Evolutionary conservation across 2,329 filamentous ascomycete species (phyloP).

Genomic region (Aspergillus uvarum): DNA sequence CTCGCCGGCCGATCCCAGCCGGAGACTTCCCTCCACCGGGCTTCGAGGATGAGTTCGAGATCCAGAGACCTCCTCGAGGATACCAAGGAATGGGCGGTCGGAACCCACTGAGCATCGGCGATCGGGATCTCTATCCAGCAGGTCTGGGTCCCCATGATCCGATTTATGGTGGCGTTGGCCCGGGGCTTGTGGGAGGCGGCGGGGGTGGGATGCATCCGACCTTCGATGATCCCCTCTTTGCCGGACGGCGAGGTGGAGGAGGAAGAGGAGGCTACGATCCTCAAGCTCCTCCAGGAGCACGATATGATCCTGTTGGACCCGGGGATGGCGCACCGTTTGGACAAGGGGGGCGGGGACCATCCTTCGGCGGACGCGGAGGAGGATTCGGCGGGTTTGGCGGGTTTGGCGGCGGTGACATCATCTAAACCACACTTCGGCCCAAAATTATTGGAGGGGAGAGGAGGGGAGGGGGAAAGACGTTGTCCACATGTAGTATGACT

Average conservation of each 20-base stretch:
- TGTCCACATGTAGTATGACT: neutral
- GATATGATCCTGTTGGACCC: constrained; percentile 84
- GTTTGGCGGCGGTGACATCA: constrained; percentile 44
- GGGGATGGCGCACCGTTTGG: constrained; percentile 54
- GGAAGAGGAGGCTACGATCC: constrained; percentile 60
- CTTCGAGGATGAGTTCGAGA: constrained; percentile 90
- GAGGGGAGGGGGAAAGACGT: constrained; percentile 1
- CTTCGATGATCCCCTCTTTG: constrained; percentile 86
- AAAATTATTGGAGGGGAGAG: neutral
- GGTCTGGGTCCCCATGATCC: constrained; percentile 85
- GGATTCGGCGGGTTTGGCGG: constrained; percentile 55
- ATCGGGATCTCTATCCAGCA: constrained; percentile 83
- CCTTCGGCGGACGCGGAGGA: constrained; percentile 34
- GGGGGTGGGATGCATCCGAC: constrained; percentile 95
- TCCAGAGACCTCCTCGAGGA: constrained; percentile 66
- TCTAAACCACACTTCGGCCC: constrained; percentile 27
- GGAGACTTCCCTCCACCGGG: constrained; percentile 80
- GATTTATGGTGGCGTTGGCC: constrained; percentile 65
- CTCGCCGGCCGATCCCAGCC: constrained; percentile 64
- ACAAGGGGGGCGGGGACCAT: constrained; percentile 30
- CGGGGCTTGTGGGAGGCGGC: constrained; percentile 60
- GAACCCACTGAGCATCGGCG: constrained; percentile 70
- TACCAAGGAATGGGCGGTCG: constrained; percentile 46
- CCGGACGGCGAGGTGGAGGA: constrained; percentile 52
- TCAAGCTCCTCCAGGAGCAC: constrained; percentile 79